Percentiles rank a stretch among this genome's conserved stretches.
phyloP scores from a whole-genome alignment of 345 rosid species.

The Brassica juncea region DNA sequence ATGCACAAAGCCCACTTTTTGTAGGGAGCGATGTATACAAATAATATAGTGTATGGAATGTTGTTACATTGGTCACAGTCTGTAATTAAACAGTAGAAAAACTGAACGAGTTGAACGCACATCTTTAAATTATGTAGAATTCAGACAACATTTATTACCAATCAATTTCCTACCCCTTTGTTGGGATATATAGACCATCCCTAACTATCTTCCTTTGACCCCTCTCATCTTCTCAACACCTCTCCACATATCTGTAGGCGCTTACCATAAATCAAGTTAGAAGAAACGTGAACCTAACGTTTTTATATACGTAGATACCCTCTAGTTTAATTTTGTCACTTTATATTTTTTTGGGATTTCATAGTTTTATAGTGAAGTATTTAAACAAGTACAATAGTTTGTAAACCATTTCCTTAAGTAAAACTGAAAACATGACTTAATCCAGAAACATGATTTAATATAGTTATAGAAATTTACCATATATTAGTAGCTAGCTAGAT shows the following conservation, averaged over 20 bases:
- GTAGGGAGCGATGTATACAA: background rate
- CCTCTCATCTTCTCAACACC: conserved; percentile 22
- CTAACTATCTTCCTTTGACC: conserved; percentile 26
- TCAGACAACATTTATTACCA: conserved; percentile 39
- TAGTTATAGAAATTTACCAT: background rate
- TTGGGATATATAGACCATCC: conserved; percentile 39
- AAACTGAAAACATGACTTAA: background rate
- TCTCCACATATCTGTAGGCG: conserved; percentile 20
- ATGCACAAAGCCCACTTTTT: background rate
- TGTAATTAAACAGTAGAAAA: conserved; percentile 18
- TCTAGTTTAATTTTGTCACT: background rate
- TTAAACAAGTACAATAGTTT: background rate
- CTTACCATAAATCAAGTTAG: background rate
- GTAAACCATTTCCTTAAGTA: background rate
- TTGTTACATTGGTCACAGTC: conserved; percentile 22
- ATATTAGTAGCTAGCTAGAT: background rate
- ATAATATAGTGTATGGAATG: background rate
- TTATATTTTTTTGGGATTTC: background rate
- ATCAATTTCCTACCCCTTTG: conserved; percentile 39
- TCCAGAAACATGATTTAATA: background rate
- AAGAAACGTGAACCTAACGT: background rate
- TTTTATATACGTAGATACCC: background rate
- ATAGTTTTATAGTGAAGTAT: background rate
- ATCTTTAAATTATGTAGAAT: conserved; percentile 28
- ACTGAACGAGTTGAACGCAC: conserved; percentile 19